A percentile compares a stretch with the other conserved stretches of the same genome.
Evolutionary conservation across 352 stramenopile genomes (phyloP).

Genomic region (Phytophthora foliorum): DNA sequence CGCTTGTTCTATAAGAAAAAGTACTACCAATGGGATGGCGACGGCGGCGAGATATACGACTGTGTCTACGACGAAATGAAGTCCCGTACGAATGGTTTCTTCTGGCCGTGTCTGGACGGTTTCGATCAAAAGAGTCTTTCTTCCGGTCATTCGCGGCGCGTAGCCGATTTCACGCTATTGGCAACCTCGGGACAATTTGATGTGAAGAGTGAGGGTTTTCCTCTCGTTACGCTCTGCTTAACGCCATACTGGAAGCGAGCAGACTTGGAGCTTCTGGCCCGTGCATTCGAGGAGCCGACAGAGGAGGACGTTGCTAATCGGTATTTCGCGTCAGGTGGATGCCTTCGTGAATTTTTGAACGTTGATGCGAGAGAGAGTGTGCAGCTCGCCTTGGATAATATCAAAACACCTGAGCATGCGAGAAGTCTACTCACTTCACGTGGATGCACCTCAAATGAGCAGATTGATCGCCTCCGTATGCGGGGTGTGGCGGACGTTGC

Average conservation of each 20-base stretch:
- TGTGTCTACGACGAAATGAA: neutral
- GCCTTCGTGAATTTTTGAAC: constrained; percentile 12
- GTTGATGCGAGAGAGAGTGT: neutral
- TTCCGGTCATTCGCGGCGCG: neutral
- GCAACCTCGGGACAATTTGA: neutral
- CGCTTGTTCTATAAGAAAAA: constrained; percentile 8
- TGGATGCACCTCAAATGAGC: neutral
- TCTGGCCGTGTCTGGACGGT: constrained; percentile 10
- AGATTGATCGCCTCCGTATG: constrained; percentile 16
- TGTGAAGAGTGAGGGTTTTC: neutral
- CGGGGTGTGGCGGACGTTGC: neutral
- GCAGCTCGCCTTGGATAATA: neutral
- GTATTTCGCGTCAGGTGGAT: constrained; percentile 15
- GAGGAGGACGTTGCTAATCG: constrained; percentile 3
- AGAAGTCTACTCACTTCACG: neutral
- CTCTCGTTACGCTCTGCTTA: neutral
- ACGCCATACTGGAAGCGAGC: constrained; percentile 11
- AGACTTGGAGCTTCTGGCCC: constrained; percentile 9
- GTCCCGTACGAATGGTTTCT: neutral
- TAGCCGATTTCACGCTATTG: neutral
- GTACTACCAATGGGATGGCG: neutral
- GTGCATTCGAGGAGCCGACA: neutral
- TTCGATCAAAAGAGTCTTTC: neutral
- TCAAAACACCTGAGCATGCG: neutral
- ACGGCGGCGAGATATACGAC: neutral